Conservation (phyloP, 257 asterid genomes). For the Gynochthodes officinalis region DNA sequence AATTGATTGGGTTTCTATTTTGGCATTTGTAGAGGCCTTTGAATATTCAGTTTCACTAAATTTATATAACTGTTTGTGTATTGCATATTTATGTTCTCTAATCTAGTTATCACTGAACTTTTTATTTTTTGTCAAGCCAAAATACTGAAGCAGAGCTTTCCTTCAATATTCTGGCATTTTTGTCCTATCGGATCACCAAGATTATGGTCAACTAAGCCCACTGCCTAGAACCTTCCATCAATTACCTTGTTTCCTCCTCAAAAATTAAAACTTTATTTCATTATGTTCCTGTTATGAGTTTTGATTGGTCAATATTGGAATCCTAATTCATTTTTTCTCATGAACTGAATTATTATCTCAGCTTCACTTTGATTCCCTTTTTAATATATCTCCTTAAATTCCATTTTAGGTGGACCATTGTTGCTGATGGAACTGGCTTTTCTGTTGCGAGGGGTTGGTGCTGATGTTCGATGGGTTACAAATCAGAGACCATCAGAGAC, state of each 20-base stretch:
- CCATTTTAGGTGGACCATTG: conserved; percentile 67
- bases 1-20: not conserved
- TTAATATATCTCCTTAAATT: conserved; percentile 9
- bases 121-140: no score
- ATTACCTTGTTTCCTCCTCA: not conserved
- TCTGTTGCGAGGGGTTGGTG: conserved; percentile 64
- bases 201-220: not conserved
- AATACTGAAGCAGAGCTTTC: no score
- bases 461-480: conserved; percentile 73
- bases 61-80: not conserved
- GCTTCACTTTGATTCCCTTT: not conserved
- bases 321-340: conserved; percentile 7
- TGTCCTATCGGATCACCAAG: not conserved
- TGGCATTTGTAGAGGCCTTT: not conserved
- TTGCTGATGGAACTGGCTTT: conserved; percentile 84
- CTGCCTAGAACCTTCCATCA: not conserved
- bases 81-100: not conserved
- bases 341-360: not conserved
- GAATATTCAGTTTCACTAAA: not conserved
- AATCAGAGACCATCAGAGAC: conserved; percentile 67
- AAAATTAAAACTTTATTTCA: not conserved
- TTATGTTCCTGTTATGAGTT: not conserved
- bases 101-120: no score
- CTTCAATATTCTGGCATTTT: not conserved
- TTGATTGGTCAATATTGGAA: not conserved